A percentile compares a stretch with the other conserved stretches of the same genome.
These are phyloP conservation scores for Epithele typhae DNA, from an alignment of 768 basidiomycete species.

Conservation along the genomic window DNA sequence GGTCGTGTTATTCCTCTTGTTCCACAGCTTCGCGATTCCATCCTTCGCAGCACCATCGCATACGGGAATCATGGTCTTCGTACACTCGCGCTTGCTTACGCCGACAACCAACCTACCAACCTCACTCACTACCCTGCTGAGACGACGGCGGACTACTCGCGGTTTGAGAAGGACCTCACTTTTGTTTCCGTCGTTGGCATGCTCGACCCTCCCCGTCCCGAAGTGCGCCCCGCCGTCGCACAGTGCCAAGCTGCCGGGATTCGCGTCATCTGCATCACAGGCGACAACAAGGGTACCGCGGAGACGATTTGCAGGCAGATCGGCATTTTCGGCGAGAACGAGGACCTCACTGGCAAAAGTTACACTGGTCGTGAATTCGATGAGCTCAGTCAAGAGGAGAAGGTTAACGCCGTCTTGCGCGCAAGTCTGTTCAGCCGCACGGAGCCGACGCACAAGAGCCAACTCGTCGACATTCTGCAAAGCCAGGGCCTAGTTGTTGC, in stretches of 20 bases:
- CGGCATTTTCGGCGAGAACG: constrained; percentile 83
- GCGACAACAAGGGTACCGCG: constrained; percentile 96
- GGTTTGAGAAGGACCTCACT: constrained; percentile 87
- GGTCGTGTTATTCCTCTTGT: constrained; percentile 65
- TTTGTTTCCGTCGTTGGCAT: constrained; percentile 97
- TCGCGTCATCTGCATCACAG: constrained; percentile 94
- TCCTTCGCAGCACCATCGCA: constrained; percentile 61
- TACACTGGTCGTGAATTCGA: constrained; percentile 94
- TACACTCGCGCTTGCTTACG: constrained; percentile 88
- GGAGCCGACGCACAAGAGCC: constrained; percentile 91
- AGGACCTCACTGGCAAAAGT: constrained; percentile 91
- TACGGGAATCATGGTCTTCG: constrained; percentile 85
- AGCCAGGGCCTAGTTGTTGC: constrained; percentile 90
- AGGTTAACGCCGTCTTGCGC: constrained; percentile 79
- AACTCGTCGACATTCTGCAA: constrained; percentile 92
- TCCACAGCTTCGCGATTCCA: constrained; percentile 46
- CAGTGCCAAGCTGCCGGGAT: constrained; percentile 93
- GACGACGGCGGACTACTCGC: constrained; percentile 74
- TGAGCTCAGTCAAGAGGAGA: constrained; percentile 72
- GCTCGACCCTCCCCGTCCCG: constrained; percentile 96
- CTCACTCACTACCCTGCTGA: constrained; percentile 78
- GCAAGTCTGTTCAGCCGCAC: constrained; percentile 92
- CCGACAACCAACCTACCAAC: constrained; percentile 72
- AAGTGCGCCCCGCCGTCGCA: constrained; percentile 80
- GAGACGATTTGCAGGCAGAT: constrained; percentile 97